Base-by-base conservation (phyloP, 139 green algal genomes). In the Chlamydomonas sp. region DNA sequence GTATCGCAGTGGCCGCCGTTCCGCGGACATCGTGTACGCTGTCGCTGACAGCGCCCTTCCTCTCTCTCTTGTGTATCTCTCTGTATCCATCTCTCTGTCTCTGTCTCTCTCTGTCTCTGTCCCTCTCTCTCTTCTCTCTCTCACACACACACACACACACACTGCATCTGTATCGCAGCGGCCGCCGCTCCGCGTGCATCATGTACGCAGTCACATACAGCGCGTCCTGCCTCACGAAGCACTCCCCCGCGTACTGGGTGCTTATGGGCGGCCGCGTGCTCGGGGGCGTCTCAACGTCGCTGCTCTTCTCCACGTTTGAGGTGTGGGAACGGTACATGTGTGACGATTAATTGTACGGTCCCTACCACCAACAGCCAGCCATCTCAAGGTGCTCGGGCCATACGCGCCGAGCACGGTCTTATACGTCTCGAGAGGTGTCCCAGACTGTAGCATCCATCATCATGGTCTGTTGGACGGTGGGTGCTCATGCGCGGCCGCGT, bases 301-400 rank as follows among this genome's bases (percentile, higher is more conserved):
- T 98, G 39, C 88, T 98, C 35, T 98, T 96, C 82, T 95, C 87
- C 3, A 85, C 88, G 5, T 98, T 98, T 72, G 94, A 98, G 81
- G 91, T 87, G 0, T 98, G 93, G 90, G 70, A 61, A n/a, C 22
- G 43, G 16, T 16, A 54, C n/a, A n/a, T n/a, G n/a, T n/a, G n/a
- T n/a, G n/a, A n/a, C n/a, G n/a, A n/a, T n/a, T n/a, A n/a, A n/a
- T n/a, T n/a, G n/a, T n/a, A n/a, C n/a, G n/a, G n/a, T n/a, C n/a
- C n/a, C n/a, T n/a, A n/a, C n/a, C n/a, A n/a, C n/a, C n/a, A n/a
- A n/a, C n/a, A n/a, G n/a, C n/a, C n/a, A n/a, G n/a, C n/a, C n/a
- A n/a, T n/a, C n/a, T n/a, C n/a, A n/a, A n/a, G n/a, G n/a, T n/a
- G n/a, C n/a, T n/a, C n/a, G n/a, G n/a, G n/a, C n/a, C n/a, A n/a